phyloP scores from a whole-genome alignment of 768 basidiomycete species.

The Rhodotorula diobovata region DNA sequence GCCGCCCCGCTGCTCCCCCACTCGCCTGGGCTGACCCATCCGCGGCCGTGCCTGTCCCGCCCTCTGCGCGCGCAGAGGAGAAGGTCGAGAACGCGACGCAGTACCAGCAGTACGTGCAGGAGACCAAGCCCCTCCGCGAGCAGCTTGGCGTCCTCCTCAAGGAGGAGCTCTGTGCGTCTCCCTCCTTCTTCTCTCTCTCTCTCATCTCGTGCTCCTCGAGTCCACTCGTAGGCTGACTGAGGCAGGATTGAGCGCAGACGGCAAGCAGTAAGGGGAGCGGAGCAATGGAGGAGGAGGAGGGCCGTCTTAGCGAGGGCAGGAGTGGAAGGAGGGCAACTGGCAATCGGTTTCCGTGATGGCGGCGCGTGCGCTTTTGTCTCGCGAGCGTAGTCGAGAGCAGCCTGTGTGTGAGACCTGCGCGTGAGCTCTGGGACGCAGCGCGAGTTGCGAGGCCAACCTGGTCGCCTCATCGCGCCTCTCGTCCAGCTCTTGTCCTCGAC shows the following conservation, averaged over 20 bases:
- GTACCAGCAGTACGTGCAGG: slow-evolving; percentile 87
- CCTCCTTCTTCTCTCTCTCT: neutral
- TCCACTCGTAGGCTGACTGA: too few relatives aligned
- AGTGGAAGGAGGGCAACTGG: neutral
- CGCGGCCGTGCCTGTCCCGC: too few relatives aligned
- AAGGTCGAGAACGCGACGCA: slow-evolving; percentile 97
- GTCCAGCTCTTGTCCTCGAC: neutral
- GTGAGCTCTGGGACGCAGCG: too few relatives aligned
- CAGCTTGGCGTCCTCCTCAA: slow-evolving; percentile 71
- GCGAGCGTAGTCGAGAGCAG: neutral
- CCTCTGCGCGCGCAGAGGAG: slow-evolving; percentile 52
- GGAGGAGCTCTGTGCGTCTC: slow-evolving; percentile 60
- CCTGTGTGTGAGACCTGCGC: neutral
- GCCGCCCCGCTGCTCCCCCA: too few relatives aligned
- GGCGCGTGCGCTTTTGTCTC: neutral
- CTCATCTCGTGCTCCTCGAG: neutral
- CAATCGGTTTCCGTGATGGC: neutral
- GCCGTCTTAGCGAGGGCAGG: neutral
- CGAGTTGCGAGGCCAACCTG: too few relatives aligned
- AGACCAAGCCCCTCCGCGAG: slow-evolving; percentile 78
- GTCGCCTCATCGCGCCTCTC: neutral
- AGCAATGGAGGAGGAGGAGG: too few relatives aligned
- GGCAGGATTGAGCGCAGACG: neutral
- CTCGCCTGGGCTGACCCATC: neutral
- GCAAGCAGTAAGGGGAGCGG: neutral